Evolutionary conservation across 129 eudicot genomes (phyloP), one percentile per base, ranked within the genome.

Genomic region (Sambucus nigra): DNA sequence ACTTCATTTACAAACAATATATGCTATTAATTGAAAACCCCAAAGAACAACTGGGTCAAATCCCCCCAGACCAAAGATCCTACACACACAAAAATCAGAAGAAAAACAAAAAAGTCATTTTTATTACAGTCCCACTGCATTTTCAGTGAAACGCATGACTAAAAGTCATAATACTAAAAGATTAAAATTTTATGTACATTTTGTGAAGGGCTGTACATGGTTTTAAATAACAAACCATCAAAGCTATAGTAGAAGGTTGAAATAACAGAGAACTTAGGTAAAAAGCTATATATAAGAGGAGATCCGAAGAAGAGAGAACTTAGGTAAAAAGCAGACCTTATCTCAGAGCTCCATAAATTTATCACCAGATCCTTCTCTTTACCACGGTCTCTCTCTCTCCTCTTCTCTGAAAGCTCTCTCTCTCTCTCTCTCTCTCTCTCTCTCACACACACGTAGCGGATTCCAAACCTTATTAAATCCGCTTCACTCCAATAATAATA

Each of bases 381-480:
- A 21, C 45, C 55, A 49, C 53, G 53, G 42, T 57, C 24, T 21
- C 60, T 46, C 55, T 41, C 55, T 32, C 61, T 26, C 16, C 21
- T 27, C n/a, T 24, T 38, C 42, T 18, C 42, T 24, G n/a, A n/a
- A n/a, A n/a, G n/a, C 65, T 35, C 51, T 40, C 51, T 52, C 57
- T 51, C 53, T 21, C 33, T 38, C 42, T 18, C 42, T 24, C 65
- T 35, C 51, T 40, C 51, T 52, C 57, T 51, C 53, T 68, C 55
- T 50, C 53, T 51, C 41, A 18, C 48, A 13, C 48, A 13, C 48
- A 42, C 19, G 16, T 11, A 19, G 44, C 63, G 70, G 70, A 55
- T 25, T 47, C 62, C 63, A 55, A 46, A 33, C 48, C 17, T 44
- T 46, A 55, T 65, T 55, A 44, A 65, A 65, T 65, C 56, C 51